These are phyloP conservation scores for Persicaria tinctoria DNA, from an alignment of 148 eudicot species.

Conservation along the genomic window DNA sequence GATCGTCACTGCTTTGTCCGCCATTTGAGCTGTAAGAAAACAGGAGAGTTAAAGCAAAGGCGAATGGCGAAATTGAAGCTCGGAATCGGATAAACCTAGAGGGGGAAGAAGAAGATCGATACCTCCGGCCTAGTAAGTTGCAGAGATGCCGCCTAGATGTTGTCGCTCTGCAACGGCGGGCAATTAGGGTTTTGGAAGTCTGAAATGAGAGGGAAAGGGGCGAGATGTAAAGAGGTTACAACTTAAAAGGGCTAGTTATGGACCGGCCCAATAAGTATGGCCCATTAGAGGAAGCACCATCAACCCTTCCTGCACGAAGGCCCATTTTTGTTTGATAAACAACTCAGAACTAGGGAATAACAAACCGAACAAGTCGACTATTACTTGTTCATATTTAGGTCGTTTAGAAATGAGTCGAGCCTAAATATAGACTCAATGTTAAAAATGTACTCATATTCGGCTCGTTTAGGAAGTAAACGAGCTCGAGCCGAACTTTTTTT, in stretches of 20 bases:
- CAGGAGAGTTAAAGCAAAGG: not conserved
- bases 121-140: not conserved
- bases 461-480: no score
- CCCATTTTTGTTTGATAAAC: no score
- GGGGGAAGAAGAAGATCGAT: not conserved
- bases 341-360: no score
- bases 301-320: no score
- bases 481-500: no score
- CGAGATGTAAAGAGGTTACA: not conserved
- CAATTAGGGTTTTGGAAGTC: conserved; percentile 1
- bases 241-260: not conserved
- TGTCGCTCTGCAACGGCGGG: conserved; percentile 10
- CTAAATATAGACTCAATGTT: no score
- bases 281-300: no score
- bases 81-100: not conserved
- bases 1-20: conserved; percentile 72
- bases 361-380: no score
- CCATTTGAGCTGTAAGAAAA: conserved; percentile 30
- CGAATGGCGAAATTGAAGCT: not conserved
- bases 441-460: no score
- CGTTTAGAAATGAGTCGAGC: no score
- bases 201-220: not conserved
- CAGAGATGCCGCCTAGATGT: not conserved
- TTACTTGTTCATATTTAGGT: no score
- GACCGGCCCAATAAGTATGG: not conserved